Percentiles rank a stretch among this genome's conserved stretches.
Conservation (phyloP, 2,329 filamentous ascomycete species). For the Alternaria ethzedia region DNA sequence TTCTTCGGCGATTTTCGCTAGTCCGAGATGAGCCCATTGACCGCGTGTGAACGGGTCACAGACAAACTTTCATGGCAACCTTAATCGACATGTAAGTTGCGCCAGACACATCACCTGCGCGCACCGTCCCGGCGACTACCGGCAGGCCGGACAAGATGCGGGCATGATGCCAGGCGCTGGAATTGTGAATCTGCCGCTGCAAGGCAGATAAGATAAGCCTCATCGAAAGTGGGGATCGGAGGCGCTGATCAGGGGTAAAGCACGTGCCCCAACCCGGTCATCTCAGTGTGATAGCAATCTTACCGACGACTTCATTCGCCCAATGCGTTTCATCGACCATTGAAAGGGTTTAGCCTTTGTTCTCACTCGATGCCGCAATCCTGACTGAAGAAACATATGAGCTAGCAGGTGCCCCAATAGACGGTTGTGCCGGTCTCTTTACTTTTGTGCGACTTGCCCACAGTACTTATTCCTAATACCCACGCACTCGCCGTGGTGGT, state of each 20-base stretch:
- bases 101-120: neutral
- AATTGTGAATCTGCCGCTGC: neutral
- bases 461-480: constrained; percentile 2
- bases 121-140: neutral
- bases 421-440: constrained; percentile 2
- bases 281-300: constrained; percentile 2
- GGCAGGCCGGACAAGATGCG: neutral
- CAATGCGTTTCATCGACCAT: constrained; percentile 6
- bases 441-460: constrained; percentile 5
- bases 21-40: neutral
- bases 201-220: constrained; percentile 9
- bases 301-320: constrained; percentile 7
- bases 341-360: constrained; percentile 4
- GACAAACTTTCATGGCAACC: neutral
- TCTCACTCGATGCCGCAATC: constrained; percentile 1
- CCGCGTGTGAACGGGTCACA: neutral
- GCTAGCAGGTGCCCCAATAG: neutral
- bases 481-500: constrained; percentile 5
- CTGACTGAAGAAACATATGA: constrained; percentile 9
- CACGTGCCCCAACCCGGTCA: neutral
- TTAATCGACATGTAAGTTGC: neutral
- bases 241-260: constrained; percentile 16
- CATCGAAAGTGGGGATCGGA: constrained; percentile 2
- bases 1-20: neutral
- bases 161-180: neutral